Evolutionary conservation across 495 filamentous ascomycete genomes (phyloP).

Genomic region (Lophium mytilinum): DNA sequence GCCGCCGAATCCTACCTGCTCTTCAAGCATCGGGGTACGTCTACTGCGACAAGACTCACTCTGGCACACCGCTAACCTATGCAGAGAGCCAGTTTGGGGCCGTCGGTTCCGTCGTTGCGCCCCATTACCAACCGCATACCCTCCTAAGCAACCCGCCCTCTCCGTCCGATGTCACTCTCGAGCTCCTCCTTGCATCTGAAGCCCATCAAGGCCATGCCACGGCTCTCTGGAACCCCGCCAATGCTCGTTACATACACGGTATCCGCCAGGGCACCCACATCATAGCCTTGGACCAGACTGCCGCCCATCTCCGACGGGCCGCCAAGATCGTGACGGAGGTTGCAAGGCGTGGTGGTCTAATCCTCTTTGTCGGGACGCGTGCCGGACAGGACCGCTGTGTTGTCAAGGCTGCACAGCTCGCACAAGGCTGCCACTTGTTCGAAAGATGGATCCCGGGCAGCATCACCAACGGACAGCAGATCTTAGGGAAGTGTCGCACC

Average conservation of each 20-base stretch:
- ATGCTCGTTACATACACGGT: conserved; percentile 91
- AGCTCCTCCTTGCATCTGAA: conserved; percentile 84
- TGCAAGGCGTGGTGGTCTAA: conserved; percentile 68
- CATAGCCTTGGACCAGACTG: conserved; percentile 79
- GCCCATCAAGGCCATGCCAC: conserved; percentile 88
- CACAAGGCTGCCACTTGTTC: conserved; percentile 79
- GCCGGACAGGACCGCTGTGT: conserved; percentile 68
- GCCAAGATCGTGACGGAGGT: conserved; percentile 85
- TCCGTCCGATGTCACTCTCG: conserved; percentile 75
- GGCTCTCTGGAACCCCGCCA: conserved; percentile 90
- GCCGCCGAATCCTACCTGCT: conserved; percentile 21
- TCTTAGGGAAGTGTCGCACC: conserved; percentile 56
- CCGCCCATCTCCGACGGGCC: conserved; percentile 79
- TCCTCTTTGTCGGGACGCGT: conserved; percentile 86
- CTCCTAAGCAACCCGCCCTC: conserved; percentile 63
- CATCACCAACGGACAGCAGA: conserved; percentile 88
- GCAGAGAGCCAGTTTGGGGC: conserved; percentile 32
- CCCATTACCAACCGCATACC: conserved; percentile 59
- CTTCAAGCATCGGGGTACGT: conserved; percentile 21
- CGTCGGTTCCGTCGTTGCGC: conserved; percentile 47
- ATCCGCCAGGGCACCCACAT: conserved; percentile 87
- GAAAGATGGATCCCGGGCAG: conserved; percentile 87
- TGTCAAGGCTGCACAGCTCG: conserved; percentile 69
- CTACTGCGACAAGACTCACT: not conserved
- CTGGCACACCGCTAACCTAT: conserved; percentile 17